Base-by-base conservation (phyloP, 177 flowering plant species). In the Tripterygium wilfordii region DNA sequence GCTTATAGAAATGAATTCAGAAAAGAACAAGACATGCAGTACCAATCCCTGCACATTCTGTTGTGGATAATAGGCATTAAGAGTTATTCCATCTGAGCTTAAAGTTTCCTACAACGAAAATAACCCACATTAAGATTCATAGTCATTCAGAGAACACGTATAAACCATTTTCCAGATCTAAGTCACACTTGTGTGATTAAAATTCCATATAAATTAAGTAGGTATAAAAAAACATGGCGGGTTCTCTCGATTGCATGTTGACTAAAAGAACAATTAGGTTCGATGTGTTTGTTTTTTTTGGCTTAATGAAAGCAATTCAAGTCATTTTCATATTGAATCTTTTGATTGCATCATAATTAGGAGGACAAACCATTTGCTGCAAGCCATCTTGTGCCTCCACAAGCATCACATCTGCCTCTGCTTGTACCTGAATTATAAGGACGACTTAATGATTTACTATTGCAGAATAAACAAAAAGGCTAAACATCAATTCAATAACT, bases 41-140 rank as follows among this genome's bases (percentile, higher is more conserved):
- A 83, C 87, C 84, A 78, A 66, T 63, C 80, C 86, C 44, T 69
- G 85, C 45, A 77, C 68, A 54, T 69, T 69, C 50, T 72, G 78
- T 48, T 72, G 78, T 25, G 63, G 32, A 55, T 72, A 82, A 52
- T 62, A 77, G 18, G 79, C 69, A 50, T 57, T 71, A 36, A 79
- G 74, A 14, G 54, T 40, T 30, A 69, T 52, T 29, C 60, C 68
- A 43, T 66, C 74, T 27, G 74, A 38, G 63, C 68, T 52, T 40
- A 69, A 31, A 44, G 54, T 62, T 37, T 67, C 83, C 80, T 75
- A 51, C 49, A 69, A 18, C 45, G 17, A 63, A 17, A 20, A 33
- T 40, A 36, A 22, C 25, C 28, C 23, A 63, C 38, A 31, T 44
- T 24, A 35, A 38, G n/a, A 21, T n/a, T n/a, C n/a, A n/a, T n/a